These are phyloP conservation scores for Boletus insuetus DNA, from an alignment of 768 basidiomycete species.

Conservation along the genomic window DNA sequence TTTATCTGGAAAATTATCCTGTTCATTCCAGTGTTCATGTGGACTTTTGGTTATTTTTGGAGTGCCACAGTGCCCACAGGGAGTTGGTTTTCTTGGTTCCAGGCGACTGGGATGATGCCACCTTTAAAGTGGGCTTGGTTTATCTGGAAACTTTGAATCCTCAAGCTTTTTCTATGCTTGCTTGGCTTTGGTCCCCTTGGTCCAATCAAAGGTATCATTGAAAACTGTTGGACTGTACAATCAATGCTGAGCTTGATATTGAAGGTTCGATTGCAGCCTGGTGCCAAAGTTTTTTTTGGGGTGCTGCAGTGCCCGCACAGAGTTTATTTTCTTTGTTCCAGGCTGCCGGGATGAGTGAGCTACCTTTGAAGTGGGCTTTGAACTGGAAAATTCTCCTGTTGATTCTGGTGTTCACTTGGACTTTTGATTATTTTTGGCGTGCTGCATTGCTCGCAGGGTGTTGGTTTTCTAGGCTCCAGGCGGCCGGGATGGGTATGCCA, in stretches of 20 bases:
- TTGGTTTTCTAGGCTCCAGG: slow-evolving; percentile 8
- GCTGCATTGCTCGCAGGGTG: not conserved
- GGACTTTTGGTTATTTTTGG: too few species aligned
- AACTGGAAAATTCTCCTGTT: not conserved
- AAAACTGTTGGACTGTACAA: fast-evolving
- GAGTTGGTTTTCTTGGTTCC: too few species aligned
- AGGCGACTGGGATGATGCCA: too few species aligned
- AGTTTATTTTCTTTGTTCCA: slow-evolving; percentile 16
- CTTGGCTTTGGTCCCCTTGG: slow-evolving; percentile 17
- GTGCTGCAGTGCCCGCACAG: not conserved
- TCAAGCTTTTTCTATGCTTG: not conserved
- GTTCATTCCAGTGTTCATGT: too few species aligned
- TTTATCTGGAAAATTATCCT: too few species aligned
- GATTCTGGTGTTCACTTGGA: not conserved
- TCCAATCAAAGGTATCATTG: slow-evolving; percentile 3
- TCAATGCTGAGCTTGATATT: not conserved
- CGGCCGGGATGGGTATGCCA: slow-evolving; percentile 1
- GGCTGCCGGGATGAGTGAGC: slow-evolving; percentile 4
- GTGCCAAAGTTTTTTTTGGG: slow-evolving; percentile 5
- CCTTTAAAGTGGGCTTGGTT: too few species aligned
- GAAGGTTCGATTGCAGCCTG: slow-evolving; percentile 12
- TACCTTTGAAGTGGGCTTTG: slow-evolving; percentile 1
- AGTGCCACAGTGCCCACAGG: too few species aligned
- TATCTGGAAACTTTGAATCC: too few species aligned
- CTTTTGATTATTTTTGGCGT: not conserved